Evolutionary conservation across 352 stramenopile genomes (phyloP), one percentile per base, ranked within the genome.

Genomic region (Globisporangium ultimum): DNA sequence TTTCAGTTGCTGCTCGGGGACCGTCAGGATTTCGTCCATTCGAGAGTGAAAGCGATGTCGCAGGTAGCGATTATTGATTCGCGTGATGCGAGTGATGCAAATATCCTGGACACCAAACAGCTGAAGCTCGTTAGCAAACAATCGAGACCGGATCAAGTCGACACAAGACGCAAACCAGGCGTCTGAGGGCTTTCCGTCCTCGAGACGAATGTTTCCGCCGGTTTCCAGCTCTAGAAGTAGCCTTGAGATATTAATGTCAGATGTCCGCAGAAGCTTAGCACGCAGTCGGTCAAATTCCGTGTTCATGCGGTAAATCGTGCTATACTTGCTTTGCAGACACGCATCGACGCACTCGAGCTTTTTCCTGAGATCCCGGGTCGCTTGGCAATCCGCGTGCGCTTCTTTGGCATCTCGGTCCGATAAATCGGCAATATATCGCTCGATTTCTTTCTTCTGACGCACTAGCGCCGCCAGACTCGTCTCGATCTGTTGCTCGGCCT

Each of bases 141-240:
- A 61, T 12, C 88, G 64, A 3, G 84, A 92, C 5, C 80, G 82
- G 20, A 97, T 60, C 17, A 97, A 63, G 34, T 96, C 87, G 2
- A 91, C 75, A 50, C 87, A 97, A 12, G 83, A 94, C 7, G 64
- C 64, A 42, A 88, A 96, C 89, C 90, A 97, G 5, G 87, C 73
- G 48, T 97, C 89, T 0, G 69, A 70, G 0, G 79, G 69, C 21
- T 78, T 91, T 0, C 89, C 91, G 46, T 97, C 90, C 60, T 97
- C 90, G 10, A 97, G 67, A 0, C 88, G 83, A 51, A 97, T 94
- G 50, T 97, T 97, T 0, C 90, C 91, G 14, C 90, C 91, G 6
- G 88, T 97, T 40, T 97, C 84, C 14, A 97, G 73, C 63, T 97
- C 91, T 32, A 97, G 54, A 48, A 97, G 66, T 24, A 97, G 60